A percentile compares a stretch with the other conserved stretches of the same genome.
Conservation (phyloP, 331 rosid genomes). For the Telfairia occidentalis region DNA sequence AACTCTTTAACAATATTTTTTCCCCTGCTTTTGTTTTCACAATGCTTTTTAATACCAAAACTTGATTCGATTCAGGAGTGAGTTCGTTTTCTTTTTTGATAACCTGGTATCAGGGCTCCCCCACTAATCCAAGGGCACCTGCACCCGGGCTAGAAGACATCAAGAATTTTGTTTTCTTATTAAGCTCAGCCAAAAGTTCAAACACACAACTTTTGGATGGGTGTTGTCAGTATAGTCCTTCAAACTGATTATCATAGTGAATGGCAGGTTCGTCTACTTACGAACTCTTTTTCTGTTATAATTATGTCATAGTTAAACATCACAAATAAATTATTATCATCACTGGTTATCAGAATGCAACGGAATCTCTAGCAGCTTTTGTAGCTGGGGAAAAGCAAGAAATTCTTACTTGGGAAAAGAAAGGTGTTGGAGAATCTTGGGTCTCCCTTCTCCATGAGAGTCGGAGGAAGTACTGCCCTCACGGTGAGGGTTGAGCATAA, state of each 20-base stretch:
- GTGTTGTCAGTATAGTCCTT: constrained; percentile 50
- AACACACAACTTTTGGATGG: too few relatives aligned
- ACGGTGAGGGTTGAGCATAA: too few relatives aligned
- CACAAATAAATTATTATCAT: constrained; percentile 17
- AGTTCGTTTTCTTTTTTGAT: too few relatives aligned
- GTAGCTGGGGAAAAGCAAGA: constrained; percentile 65
- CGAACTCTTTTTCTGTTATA: not conserved
- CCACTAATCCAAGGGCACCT: too few relatives aligned
- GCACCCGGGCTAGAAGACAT: too few relatives aligned
- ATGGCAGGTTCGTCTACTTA: constrained; percentile 48
- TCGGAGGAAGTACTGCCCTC: too few relatives aligned
- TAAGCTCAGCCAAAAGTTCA: too few relatives aligned
- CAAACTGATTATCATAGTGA: constrained; percentile 85
- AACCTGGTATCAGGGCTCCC: too few relatives aligned
- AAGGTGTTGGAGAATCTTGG: too few relatives aligned
- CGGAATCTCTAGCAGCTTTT: constrained; percentile 84
- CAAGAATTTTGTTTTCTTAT: too few relatives aligned
- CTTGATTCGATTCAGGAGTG: not conserved
- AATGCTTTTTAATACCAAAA: not conserved
- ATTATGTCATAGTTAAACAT: not conserved
- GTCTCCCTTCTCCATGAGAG: too few relatives aligned
- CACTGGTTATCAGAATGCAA: constrained; percentile 62
- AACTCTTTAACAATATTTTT: not conserved
- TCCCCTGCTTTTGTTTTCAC: not conserved
- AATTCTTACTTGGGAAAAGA: constrained; percentile 70